These are phyloP conservation scores for Kodamaea arcana DNA, from an alignment of 1,139 yeast genomes.

Conservation along the genomic window DNA sequence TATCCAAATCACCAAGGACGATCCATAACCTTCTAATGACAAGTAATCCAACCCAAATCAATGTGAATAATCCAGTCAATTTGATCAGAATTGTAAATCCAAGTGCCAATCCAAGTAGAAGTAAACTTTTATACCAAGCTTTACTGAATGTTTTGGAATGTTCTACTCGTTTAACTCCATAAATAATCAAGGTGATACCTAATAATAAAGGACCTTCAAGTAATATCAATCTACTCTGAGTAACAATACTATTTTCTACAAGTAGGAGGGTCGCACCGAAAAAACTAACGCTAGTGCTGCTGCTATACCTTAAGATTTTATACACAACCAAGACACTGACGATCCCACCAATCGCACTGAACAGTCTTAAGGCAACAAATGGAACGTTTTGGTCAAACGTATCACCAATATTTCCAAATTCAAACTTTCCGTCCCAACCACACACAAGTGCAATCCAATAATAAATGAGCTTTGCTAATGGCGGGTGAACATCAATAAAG, in stretches of 20 bases:
- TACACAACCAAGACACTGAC: slow-evolving; percentile 44
- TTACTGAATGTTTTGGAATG: slow-evolving; percentile 29
- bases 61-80: slow-evolving; percentile 50
- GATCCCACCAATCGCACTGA: slow-evolving; percentile 40
- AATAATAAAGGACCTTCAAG: slow-evolving; percentile 50
- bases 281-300: slow-evolving; percentile 39
- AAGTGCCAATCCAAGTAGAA: slow-evolving; percentile 45
- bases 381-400: slow-evolving; percentile 29
- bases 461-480: slow-evolving; percentile 50
- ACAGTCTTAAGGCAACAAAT: slow-evolving; percentile 30
- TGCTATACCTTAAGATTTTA: slow-evolving; percentile 43
- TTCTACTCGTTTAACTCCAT: slow-evolving; percentile 41
- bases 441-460: slow-evolving; percentile 35
- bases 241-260: slow-evolving; percentile 52
- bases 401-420: slow-evolving; percentile 30
- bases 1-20: slow-evolving; percentile 51
- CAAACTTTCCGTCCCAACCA: slow-evolving; percentile 46
- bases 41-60: slow-evolving; percentile 47
- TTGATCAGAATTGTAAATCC: slow-evolving; percentile 54
- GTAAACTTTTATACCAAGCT: slow-evolving; percentile 42
- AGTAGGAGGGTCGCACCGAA: slow-evolving; percentile 43
- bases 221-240: slow-evolving; percentile 48
- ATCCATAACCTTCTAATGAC: slow-evolving; percentile 49
- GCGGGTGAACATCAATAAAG: slow-evolving; percentile 62
- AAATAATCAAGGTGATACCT: slow-evolving; percentile 39